Base-by-base conservation (phyloP, 169 alveolate species). In the Miamiensis avidus region DNA sequence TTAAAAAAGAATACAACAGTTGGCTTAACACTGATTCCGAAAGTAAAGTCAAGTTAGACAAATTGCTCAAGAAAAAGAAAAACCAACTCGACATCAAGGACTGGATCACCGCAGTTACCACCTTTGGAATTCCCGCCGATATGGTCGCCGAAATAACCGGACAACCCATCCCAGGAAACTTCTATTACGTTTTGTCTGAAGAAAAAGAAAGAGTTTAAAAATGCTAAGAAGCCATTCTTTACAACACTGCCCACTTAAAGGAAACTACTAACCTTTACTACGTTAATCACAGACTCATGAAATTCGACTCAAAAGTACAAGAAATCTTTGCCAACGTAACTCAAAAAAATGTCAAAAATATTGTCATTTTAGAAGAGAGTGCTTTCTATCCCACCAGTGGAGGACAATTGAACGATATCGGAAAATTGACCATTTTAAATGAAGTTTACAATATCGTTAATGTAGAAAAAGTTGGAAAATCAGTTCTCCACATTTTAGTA, bases 91-190 rank as follows among this genome's bases (percentile, higher is more conserved):
- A n/a, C 49, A 88, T 96, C 65, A 94, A 96, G 75, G 97, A 96
- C 89, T 96, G 98, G 98, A 93, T 94, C 25, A 89, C 92, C 30
- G 96, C 96, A 32, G 94, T 96, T 85, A 89, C 89, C 78, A 91
- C 97, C 16, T 94, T 92, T 91, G 98, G 98, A 31, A 92, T 96
- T 25, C 96, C 98, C 26, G 97, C 98, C 73, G 98, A 96, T 82
- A 86, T 88, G 32, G 91, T 96, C 26, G 28, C 94, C 25, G 91
- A 93, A 84, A 88, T 93, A 27, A 79, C 95, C 49, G 93, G 93
- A 20, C 82, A 83, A 65, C 94, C 92, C 30, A 83, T 91, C 6
- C 98, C 98, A 69, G 94, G 94, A 15, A 91, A 96, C 85, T 88
- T 96, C 34, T 96, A 94, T 77, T 90, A 91, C 65, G 94, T 91